Base-by-base conservation (phyloP, 176 grass and related monocot genomes). In the Carex parvula region DNA sequence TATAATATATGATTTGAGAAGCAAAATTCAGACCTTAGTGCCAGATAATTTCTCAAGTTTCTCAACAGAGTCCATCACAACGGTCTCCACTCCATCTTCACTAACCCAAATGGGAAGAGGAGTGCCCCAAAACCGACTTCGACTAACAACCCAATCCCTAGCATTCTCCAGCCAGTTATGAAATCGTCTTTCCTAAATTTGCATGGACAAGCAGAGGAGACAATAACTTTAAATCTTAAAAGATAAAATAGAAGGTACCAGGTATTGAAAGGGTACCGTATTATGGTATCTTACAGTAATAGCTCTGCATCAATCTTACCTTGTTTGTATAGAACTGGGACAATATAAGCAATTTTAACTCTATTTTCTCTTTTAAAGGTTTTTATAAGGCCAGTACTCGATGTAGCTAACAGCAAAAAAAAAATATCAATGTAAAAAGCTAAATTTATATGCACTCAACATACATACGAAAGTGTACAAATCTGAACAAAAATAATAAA, bases 111-210 rank as follows among this genome's bases (percentile, higher is more conserved):
- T 53, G 29, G 96, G 96, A 79, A 99, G 96, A 78, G 96, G 96
- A 70, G 96, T 99, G 22, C 96, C 96, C 96, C 96, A 99, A 82
- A 99, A 99, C 92, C 96, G 94, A 85, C 81, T 99, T 89, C 96
- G 87, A 78, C 96, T 99, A 72, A 99, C 84, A 86, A 90, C 93
- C 93, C 96, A 99, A 87, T 99, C 96, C 80, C 96, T 93, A 79
- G 96, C 93, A 63, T 94, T 94, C 93, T 99, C 96, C 65, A 99
- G 87, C 96, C 96, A 99, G 82, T 99, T 99, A 80, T 99, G 93
- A 89, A 99, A 99, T 81, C 93, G 81, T 84, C 93, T 95, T 87
- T 99, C 93, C 96, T 99, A 89, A 64, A 79, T 30, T 33, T 65
- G 10, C 41, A 86, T 73, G 32, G 46, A 81, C 70, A 81, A 74